Base-by-base conservation (phyloP, 1,284 basidiomycete genomes). In the Fomitiporia mediterranea region DNA sequence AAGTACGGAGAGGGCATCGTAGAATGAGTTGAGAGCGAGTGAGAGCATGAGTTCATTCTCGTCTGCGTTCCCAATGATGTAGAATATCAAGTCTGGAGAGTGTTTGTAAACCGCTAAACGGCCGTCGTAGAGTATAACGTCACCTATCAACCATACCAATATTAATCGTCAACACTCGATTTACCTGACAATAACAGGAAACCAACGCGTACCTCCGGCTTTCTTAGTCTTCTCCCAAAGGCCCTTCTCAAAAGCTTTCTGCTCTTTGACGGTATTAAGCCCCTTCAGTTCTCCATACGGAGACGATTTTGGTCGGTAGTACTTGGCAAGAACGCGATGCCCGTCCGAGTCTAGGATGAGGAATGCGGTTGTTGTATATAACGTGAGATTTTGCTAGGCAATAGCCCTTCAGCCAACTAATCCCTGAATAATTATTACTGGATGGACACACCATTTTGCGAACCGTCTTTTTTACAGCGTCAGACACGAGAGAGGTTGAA, bases 11-110 rank as follows among this genome's bases (percentile, higher is more conserved):
- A 95, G 76, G 9, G 94, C 90, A 67, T 99, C 97, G 57, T 85
- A 80, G 67, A 98, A 89, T 0, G 93, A 91, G 46, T 77, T 80
- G 21, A 99, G 83, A 6, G 93, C 88, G 15, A 83, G 75, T 59
- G 90, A 84, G 42, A 99, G 84, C 94, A 99, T 98, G 60, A 99
- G 81, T 73, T 99, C 96, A 74, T 99, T 99, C 73, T 97, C 94
- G 2, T 80, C 78, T 9, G 91, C 79, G 3, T 91, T 88, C 15
- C 91, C 93, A 66, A 99, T 82, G 64, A 99, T 85, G 78, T 98
- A 97, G 70, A 98, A 86, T 61, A 95, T 90, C 65, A 98, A 85
- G 75, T 99, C 97, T 56, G 97, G 85, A 35, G 93, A 91, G 64
- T 97, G 84, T 66, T 91, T 92, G 77, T 96, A 97, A 21, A 99